Evolutionary conservation across 331 rosid species (phyloP).

Genomic region (Pyracantha coccinea): DNA sequence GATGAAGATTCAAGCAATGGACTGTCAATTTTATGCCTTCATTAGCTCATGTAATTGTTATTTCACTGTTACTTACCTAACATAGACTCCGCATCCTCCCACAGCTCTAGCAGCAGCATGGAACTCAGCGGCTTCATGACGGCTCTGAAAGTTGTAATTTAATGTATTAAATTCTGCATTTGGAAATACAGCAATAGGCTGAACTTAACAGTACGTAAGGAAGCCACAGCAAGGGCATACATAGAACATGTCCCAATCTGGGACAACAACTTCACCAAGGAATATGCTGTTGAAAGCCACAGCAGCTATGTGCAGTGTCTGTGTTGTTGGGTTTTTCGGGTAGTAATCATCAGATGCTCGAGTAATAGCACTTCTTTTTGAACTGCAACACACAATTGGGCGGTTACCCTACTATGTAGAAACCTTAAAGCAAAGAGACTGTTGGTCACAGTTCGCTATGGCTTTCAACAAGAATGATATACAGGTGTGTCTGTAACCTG

Average conservation of each 20-base stretch:
- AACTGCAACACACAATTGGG: constrained; percentile 13
- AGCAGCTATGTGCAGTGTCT: constrained; percentile 37
- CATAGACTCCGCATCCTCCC: constrained; percentile 39
- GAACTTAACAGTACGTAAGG: not conserved
- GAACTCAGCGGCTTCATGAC: constrained; percentile 33
- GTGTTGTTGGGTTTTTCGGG: constrained; percentile 29
- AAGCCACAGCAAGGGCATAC: constrained; percentile 8
- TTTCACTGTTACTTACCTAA: constrained; percentile 17
- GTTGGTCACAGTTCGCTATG: not conserved
- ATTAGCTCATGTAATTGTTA: not conserved
- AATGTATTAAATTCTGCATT: constrained; percentile 1
- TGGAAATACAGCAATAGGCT: not conserved
- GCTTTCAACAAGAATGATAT: not conserved
- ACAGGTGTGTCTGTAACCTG: not conserved
- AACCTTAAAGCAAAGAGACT: not conserved
- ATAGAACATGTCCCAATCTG: constrained; percentile 55
- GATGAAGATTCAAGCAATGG: not conserved
- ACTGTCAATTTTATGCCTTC: not conserved
- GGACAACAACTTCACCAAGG: constrained; percentile 38
- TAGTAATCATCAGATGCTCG: constrained; percentile 37
- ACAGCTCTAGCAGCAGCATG: constrained; percentile 43
- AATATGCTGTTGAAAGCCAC: constrained; percentile 42
- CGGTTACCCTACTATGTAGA: not conserved
- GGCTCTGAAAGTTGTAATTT: constrained; percentile 20
- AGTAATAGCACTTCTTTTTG: constrained; percentile 30